Percentiles rank a stretch among this genome's conserved stretches.
phyloP scores from a whole-genome alignment of 371 early-diverging fungal species.

The Chytridiales sp. region DNA sequence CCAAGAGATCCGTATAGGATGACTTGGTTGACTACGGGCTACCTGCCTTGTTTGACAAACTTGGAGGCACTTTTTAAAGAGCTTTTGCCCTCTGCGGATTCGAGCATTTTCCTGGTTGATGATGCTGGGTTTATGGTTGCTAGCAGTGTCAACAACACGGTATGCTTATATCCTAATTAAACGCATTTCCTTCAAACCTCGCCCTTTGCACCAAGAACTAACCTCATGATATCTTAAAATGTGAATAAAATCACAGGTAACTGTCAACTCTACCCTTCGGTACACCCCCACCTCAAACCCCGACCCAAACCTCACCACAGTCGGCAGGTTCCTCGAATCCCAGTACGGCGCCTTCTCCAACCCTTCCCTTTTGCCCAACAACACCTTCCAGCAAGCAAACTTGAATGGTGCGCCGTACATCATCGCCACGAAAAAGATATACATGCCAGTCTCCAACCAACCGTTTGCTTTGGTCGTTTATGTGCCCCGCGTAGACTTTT shows the following conservation, averaged over 20 bases:
- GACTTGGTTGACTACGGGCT: too few species aligned
- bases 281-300: background rate
- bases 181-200: too few species aligned
- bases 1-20: too few species aligned
- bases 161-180: too few species aligned
- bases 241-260: too few species aligned
- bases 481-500: slow-evolving; percentile 1
- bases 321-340: background rate
- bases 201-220: too few species aligned
- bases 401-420: background rate
- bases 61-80: background rate
- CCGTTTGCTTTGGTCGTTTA: background rate
- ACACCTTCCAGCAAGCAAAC: background rate
- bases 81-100: background rate
- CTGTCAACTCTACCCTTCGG: background rate
- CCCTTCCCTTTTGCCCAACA: background rate
- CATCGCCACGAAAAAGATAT: background rate
- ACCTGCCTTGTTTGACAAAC: background rate
- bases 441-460: background rate
- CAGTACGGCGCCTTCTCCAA: background rate
- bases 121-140: slow-evolving; percentile 2
- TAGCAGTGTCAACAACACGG: background rate
- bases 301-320: background rate
- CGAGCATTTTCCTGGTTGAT: slow-evolving; percentile 6
- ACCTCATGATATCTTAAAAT: too few species aligned